Evolutionary conservation across 129 eudicot species (phyloP), one percentile per base, ranked within the genome.

Genomic region (Lactuca saligna): DNA sequence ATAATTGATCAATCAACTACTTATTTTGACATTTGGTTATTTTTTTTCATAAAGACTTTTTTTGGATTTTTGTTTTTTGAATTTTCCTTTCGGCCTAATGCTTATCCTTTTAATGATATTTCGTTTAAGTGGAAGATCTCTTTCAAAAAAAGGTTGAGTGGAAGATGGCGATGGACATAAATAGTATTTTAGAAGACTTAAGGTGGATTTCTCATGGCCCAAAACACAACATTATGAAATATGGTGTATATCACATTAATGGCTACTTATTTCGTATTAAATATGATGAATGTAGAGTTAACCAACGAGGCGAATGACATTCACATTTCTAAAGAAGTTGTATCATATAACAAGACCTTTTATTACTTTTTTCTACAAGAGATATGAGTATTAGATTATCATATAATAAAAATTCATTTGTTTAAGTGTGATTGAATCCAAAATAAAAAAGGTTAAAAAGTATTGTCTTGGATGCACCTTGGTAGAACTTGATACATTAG

Each of bases 341-440:
- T 48, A 48, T 6, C 50, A 3, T 44, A 44, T 44, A 7, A 10
- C 5, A 8, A 56, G 17, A 29, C 3, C 1, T 56, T 17, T 3
- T 56, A 56, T 20, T 56, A 56, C 6, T 34, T 13, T 7, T 4
- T 56, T 17, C 25, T 56, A 20, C 61, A 17, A 17, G 35, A 20
- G 61, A 56, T 56, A 56, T 56, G 37, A 35, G 13, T 20, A 4
- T 33, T 56, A 20, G 61, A 56, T 56, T 56, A 56, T 29, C 61
- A 29, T 56, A 11, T 14, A 13, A 51, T 4, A 51, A 51, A 14
- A 51, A 51, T 51, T 51, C 17, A 17, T 11, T 6, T 6, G 16
- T 51, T 51, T 17, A 51, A 51, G 57, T 59, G 64, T 59, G 42
- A 32, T 11, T 59, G 42, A 41, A 41, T 59, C 12, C 41, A 59